phyloP scores from a whole-genome alignment of 805 yeast species.

The Saturnispora bothae region DNA sequence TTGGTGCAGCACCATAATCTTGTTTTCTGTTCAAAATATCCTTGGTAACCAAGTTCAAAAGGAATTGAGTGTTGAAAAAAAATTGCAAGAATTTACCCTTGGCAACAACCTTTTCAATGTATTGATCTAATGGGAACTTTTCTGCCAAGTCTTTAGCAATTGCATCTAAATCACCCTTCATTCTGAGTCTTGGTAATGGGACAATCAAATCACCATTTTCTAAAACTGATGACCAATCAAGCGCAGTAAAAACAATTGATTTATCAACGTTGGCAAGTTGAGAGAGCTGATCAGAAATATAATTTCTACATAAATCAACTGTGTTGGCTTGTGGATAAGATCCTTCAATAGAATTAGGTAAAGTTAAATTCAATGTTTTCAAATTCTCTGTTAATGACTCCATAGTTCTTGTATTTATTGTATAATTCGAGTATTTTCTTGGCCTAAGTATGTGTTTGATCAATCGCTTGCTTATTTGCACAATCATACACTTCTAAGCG shows the following conservation, averaged over 20 bases:
- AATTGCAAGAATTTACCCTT: conserved; percentile 91
- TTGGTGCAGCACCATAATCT: conserved; percentile 63
- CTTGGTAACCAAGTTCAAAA: conserved; percentile 59
- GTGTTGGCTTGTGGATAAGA: conserved; percentile 74
- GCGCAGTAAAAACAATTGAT: conserved; percentile 63
- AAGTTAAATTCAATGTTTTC: conserved; percentile 18
- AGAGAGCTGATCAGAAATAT: conserved; percentile 70
- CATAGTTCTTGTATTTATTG: conserved; percentile 10
- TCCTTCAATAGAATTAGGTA: conserved; percentile 39
- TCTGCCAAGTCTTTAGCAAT: conserved; percentile 70
- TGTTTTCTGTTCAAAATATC: conserved; percentile 52
- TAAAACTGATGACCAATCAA: conserved; percentile 76
- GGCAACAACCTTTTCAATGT: conserved; percentile 59
- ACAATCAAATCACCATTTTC: conserved; percentile 90
- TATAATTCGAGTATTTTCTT: conserved; percentile 3
- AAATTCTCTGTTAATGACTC: conserved; percentile 19
- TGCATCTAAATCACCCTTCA: conserved; percentile 75
- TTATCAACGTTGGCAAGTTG: conserved; percentile 63
- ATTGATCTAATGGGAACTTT: conserved; percentile 63
- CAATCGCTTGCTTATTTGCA: conserved; percentile 6
- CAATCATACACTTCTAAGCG: conserved; percentile 5
- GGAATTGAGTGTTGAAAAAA: conserved; percentile 57
- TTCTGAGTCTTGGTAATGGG: conserved; percentile 83
- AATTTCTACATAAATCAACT: conserved; percentile 81
- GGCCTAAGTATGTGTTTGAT: background rate